Base-by-base conservation (phyloP, 257 asterid species). In the Primulina huaijiensis region DNA sequence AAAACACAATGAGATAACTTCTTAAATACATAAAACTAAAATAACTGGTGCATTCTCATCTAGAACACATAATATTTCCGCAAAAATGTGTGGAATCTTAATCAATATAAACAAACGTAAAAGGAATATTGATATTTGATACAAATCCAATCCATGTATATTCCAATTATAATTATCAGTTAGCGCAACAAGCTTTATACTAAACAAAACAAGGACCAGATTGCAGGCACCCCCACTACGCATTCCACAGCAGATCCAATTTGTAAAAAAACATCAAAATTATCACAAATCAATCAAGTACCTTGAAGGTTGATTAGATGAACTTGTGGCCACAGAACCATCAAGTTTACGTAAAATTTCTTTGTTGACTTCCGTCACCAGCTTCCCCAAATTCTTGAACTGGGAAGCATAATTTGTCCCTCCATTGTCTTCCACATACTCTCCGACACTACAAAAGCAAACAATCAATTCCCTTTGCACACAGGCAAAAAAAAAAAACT, bases 341-440 rank as follows among this genome's bases (percentile, higher is more conserved):
- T 31, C 34, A 59, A 80, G 62, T 69, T 79, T 81, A 57, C 30
- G 38, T 19, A 83, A 50, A 53, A 85, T 64, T 19, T 68, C 79
- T 17, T 72, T 70, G 68, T 83, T 76, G 9, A 83, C 62, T 10
- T 50, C 77, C 21, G 63, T 82, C 9, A 85, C 77, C 69, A 83
- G 79, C 77, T 83, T 85, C 55, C 83, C 83, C 65, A 85, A 66
- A 67, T 79, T 72, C 77, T 85, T 85, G 74, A 73, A 85, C 77
- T 82, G 84, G 12, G 78, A 46, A 37, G 65, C 29, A 62, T 81
- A 83, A 59, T 77, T 81, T 21, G 72, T 30, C 20, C 73, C 78
- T 56, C 78, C 87, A 20, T 81, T 43, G 19, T 69, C 77, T 3
- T 34, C 71, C 5, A 70, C 75, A 71, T 77, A 83, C 12, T 85